Percentiles rank a stretch among this genome's conserved stretches.
These are phyloP conservation scores for Cercospora zeina DNA, from an alignment of 2,329 filamentous ascomycete genomes.

Conservation along the genomic window DNA sequence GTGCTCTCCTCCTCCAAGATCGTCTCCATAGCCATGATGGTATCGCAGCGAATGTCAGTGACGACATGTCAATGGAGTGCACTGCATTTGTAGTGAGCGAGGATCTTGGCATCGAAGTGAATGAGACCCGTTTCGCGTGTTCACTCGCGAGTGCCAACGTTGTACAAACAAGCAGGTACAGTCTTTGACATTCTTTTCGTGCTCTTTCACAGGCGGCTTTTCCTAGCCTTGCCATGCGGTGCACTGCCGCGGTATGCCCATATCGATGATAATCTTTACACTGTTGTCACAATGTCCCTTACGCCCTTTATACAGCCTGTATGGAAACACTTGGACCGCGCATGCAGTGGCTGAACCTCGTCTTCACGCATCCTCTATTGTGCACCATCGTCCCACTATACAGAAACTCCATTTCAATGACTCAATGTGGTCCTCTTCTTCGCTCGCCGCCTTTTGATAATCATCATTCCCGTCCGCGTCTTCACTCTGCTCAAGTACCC, in stretches of 20 bases:
- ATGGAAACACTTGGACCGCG: not conserved
- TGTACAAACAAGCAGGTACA: too few relatives aligned
- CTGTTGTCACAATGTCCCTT: not conserved
- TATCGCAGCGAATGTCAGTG: not conserved
- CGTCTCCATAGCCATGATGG: not conserved
- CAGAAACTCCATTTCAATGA: slow-evolving; percentile 45
- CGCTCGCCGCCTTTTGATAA: slow-evolving; percentile 55
- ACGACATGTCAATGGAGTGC: not conserved
- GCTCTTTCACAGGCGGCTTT: not conserved
- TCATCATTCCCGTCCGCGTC: slow-evolving; percentile 55
- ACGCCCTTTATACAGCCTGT: not conserved
- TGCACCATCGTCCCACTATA: not conserved
- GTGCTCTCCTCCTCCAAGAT: not conserved
- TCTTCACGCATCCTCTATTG: not conserved
- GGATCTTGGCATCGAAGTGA: not conserved
- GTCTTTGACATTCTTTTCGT: not conserved
- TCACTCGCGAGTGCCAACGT: not conserved
- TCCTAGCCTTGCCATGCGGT: not conserved
- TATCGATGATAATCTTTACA: not conserved
- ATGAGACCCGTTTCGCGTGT: not conserved
- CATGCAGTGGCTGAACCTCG: not conserved
- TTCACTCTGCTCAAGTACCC: slow-evolving; percentile 59
- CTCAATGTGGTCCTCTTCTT: slow-evolving; percentile 57
- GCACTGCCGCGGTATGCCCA: not conserved
- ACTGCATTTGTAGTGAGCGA: not conserved